Base-by-base conservation (phyloP, 1,284 basidiomycete genomes). In the Sutorius eximius region DNA sequence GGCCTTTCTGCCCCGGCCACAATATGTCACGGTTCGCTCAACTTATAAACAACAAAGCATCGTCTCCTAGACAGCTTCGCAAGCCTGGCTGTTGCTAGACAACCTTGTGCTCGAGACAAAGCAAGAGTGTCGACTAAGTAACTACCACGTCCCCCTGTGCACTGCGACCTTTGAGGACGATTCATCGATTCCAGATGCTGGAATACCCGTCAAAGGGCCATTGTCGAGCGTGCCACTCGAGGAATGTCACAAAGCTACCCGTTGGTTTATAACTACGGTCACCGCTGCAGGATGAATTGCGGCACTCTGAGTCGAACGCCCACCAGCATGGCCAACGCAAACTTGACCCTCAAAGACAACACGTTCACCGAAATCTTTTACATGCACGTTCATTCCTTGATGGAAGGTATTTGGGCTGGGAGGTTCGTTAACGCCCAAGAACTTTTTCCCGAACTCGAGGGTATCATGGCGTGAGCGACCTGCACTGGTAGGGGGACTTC, bases 251-350 rank as follows among this genome's bases (percentile, higher is more conserved):
- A 49, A 46, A 24, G 24, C 16, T 30, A 10, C 16, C 18, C n/a
- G 20, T 42, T 10, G 15, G 29, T 29, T 56, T 45, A 62, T 49
- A 42, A 59, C 8, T 33, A 15, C 44, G 24, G 42, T 33, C 20
- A 29, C 40, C 32, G 13, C 29, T 18, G 24, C 11, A 20, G 11
- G 4, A 40, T n/a, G 16, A 9, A 34, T 18, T n/a, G 15, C 43
- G 30, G 18, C 15, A n/a, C 40, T 44, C 34, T 10, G 27, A 41
- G 20, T 45, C 24, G 11, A 27, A n/a, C 11, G 12, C 33, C 9
- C 15, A 44, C 45, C 36, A 32, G n/a, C 24, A 41, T 47, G 24
- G 15, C 27, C 5, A 42, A 6, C 15, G 37, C 24, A 9, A 37
- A 33, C n/a, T 13, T n/a, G 29, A 29, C 22, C n/a, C 22, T 16